Evolutionary conservation across 2,329 filamentous ascomycete species (phyloP).

Genomic region (Lachnellula subtilissima): DNA sequence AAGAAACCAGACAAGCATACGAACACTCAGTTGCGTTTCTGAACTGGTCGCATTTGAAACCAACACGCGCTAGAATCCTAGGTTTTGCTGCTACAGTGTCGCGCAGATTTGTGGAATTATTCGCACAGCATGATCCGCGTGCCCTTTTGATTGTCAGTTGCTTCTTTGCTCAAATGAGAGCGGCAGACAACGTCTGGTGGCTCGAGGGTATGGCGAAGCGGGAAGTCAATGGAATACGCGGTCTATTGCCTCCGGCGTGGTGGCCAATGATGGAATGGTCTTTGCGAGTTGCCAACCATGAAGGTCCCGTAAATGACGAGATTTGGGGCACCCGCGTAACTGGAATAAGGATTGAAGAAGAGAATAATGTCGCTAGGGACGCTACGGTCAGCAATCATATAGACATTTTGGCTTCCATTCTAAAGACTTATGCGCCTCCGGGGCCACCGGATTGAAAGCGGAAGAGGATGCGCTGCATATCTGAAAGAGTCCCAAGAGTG

Average conservation of each 20-base stretch:
- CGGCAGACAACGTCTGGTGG: slow-evolving; percentile 53
- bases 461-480: not conserved
- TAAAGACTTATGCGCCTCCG: slow-evolving; percentile 20
- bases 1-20: slow-evolving; percentile 49
- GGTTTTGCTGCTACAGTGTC: slow-evolving; percentile 62
- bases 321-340: slow-evolving; percentile 23
- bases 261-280: slow-evolving; percentile 32
- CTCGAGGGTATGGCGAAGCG: slow-evolving; percentile 60
- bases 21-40: slow-evolving; percentile 61
- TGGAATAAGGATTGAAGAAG: slow-evolving; percentile 8
- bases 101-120: slow-evolving; percentile 54
- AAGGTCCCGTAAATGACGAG: slow-evolving; percentile 26
- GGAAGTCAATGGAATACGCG: slow-evolving; percentile 54
- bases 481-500: not conserved
- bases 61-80: slow-evolving; percentile 53
- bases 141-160: slow-evolving; percentile 27
- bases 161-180: slow-evolving; percentile 29
- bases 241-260: slow-evolving; percentile 27
- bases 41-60: slow-evolving; percentile 61
- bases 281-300: slow-evolving; percentile 25
- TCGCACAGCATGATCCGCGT: slow-evolving; percentile 49
- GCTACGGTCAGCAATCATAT: slow-evolving; percentile 20
- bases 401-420: slow-evolving; percentile 23
- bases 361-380: slow-evolving; percentile 4
- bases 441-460: slow-evolving; percentile 20